A percentile compares a stretch with the other conserved stretches of the same genome.
phyloP scores from a whole-genome alignment of 306 rosid species.

The Calophaca sinica region DNA sequence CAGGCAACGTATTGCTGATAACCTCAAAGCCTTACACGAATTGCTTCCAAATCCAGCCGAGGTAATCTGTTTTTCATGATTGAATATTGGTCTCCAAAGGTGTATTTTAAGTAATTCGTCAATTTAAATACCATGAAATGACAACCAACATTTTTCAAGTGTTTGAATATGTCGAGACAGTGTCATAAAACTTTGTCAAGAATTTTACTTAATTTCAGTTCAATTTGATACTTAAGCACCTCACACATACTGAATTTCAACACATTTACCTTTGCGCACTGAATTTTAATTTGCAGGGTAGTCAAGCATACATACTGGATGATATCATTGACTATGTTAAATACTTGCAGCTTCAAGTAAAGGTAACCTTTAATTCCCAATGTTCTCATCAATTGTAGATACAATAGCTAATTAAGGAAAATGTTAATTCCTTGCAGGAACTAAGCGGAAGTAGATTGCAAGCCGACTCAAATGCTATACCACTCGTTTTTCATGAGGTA shows the following conservation, averaged over 20 bases:
- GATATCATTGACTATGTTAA: constrained; percentile 86
- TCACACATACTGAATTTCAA: constrained; percentile 7
- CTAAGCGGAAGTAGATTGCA: constrained; percentile 68
- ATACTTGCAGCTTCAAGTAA: constrained; percentile 77
- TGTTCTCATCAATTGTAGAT: constrained; percentile 20
- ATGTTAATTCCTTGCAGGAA: constrained; percentile 58
- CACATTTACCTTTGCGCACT: constrained; percentile 19
- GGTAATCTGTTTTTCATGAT: constrained; percentile 57
- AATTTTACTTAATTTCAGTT: background rate
- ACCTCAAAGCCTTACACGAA: constrained; percentile 65
- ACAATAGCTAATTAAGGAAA: constrained; percentile 8
- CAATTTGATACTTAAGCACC: too few relatives aligned
- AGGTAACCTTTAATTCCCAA: constrained; percentile 56
- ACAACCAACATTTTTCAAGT: too few relatives aligned
- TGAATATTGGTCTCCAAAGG: constrained; percentile 9
- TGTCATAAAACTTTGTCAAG: background rate
- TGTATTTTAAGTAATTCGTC: constrained; percentile 5
- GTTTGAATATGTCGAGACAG: too few relatives aligned
- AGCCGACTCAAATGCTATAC: constrained; percentile 64
- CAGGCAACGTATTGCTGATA: constrained; percentile 71
- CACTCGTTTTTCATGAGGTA: constrained; percentile 85
- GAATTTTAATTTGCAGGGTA: constrained; percentile 62
- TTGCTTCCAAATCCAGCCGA: constrained; percentile 72
- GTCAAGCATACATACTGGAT: constrained; percentile 69
- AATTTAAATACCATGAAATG: background rate